These are phyloP conservation scores for Penstemon newberryi DNA, from an alignment of 257 asterid species.

Conservation along the genomic window DNA sequence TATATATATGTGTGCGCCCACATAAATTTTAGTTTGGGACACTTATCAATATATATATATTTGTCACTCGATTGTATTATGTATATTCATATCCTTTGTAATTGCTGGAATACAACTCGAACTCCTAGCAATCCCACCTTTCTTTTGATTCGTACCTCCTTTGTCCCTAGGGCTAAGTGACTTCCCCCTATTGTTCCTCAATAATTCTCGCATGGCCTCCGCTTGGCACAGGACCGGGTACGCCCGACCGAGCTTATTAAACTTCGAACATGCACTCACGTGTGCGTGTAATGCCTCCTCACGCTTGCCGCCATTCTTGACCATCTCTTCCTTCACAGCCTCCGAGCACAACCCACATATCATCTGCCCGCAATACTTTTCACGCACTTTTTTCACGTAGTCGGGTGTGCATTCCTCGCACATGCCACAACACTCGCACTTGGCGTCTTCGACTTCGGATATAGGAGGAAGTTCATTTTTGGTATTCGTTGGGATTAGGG, in stretches of 20 bases:
- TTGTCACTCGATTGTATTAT: neutral
- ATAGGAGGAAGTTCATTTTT: conserved; percentile 41
- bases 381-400: conserved; percentile 56
- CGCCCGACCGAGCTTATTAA: conserved; percentile 71
- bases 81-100: conserved; percentile 40
- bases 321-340: conserved; percentile 87
- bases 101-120: conserved; percentile 82
- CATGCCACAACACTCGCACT: conserved; percentile 98
- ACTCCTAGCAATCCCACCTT: conserved; percentile 59
- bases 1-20: conserved; percentile 17
- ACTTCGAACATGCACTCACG: conserved; percentile 70
- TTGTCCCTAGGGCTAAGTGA: conserved; percentile 66
- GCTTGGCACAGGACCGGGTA: conserved; percentile 86
- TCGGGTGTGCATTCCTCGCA: conserved; percentile 78
- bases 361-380: conserved; percentile 57
- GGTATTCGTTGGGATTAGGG: conserved; percentile 25
- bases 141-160: conserved; percentile 28
- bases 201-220: conserved; percentile 73
- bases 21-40: conserved; percentile 39
- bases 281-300: conserved; percentile 69
- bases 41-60: conserved; percentile 1
- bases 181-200: conserved; percentile 63
- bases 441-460: conserved; percentile 76
- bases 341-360: conserved; percentile 88
- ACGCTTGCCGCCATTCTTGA: conserved; percentile 66